Conservation (phyloP, 768 basidiomycete genomes). For the Suillus occidentalis region DNA sequence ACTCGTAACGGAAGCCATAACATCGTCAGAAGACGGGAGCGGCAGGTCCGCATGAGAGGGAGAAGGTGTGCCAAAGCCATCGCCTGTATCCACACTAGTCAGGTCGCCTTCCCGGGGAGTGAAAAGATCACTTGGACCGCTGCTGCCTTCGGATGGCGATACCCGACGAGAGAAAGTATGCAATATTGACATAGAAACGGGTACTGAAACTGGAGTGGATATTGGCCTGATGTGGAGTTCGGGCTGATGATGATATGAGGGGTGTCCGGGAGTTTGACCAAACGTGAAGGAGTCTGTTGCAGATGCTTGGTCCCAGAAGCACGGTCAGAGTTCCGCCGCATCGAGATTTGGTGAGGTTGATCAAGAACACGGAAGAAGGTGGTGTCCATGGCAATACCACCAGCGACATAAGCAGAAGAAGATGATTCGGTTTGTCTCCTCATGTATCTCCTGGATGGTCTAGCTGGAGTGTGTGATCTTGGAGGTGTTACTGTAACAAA, state of each 20-base stretch:
- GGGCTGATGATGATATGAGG: conserved; percentile 18
- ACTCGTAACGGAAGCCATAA: conserved; percentile 1
- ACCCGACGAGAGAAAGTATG: conserved; percentile 18
- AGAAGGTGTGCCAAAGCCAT: neutral
- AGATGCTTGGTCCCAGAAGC: conserved; percentile 8
- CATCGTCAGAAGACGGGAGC: neutral
- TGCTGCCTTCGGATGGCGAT: conserved; percentile 6
- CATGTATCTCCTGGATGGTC: too few relatives aligned
- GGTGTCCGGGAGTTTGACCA: conserved; percentile 24
- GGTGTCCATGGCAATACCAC: too few relatives aligned
- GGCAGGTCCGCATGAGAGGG: neutral
- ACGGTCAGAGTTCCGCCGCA: too few relatives aligned
- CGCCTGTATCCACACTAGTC: neutral
- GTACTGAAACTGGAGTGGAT: conserved; percentile 14
- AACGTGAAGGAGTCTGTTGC: conserved; percentile 12
- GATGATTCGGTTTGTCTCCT: too few relatives aligned
- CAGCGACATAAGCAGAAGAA: too few relatives aligned
- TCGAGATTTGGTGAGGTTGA: too few relatives aligned
- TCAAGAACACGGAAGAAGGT: too few relatives aligned
- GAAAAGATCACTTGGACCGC: conserved; percentile 35
- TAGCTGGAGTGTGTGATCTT: too few relatives aligned
- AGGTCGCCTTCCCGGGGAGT: conserved; percentile 29
- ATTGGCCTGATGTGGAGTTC: conserved; percentile 7
- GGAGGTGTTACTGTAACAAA: too few relatives aligned
- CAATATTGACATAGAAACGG: conserved; percentile 23